phyloP scores from a whole-genome alignment of 2,329 filamentous ascomycete genomes.

The Fusarium clavum region DNA sequence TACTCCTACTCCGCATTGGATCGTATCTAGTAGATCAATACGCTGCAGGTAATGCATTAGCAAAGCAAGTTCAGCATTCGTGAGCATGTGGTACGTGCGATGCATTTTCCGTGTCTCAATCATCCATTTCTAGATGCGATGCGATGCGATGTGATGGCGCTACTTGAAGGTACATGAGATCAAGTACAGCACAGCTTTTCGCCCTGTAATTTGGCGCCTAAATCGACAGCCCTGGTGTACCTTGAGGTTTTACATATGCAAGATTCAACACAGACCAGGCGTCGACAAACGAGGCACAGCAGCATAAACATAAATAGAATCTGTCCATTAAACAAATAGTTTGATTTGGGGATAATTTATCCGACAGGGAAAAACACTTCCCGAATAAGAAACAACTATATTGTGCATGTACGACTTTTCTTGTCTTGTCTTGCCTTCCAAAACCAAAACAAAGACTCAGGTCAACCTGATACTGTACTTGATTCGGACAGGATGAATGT shows the following conservation, averaged over 20 bases:
- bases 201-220: neutral
- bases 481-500: conserved; percentile 11
- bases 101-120: conserved; percentile 11
- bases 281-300: conserved; percentile 13
- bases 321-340: neutral
- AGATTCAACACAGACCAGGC: neutral
- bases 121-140: conserved; percentile 1
- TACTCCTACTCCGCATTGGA: neutral
- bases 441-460: conserved; percentile 18
- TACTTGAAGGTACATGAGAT: conserved; percentile 17
- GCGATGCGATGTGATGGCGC: neutral
- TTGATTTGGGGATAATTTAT: neutral
- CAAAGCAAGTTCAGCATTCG: conserved; percentile 9
- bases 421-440: neutral
- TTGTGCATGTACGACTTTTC: neutral
- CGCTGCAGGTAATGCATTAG: neutral
- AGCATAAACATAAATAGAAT: neutral
- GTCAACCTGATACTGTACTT: conserved; percentile 37
- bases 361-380: neutral
- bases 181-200: neutral
- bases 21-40: neutral
- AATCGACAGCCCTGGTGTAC: neutral
- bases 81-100: conserved; percentile 27
- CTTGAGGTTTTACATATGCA: neutral
- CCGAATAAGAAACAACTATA: neutral